Conservation (phyloP, 208 protist species). For the Wallacemonas collosoma region DNA sequence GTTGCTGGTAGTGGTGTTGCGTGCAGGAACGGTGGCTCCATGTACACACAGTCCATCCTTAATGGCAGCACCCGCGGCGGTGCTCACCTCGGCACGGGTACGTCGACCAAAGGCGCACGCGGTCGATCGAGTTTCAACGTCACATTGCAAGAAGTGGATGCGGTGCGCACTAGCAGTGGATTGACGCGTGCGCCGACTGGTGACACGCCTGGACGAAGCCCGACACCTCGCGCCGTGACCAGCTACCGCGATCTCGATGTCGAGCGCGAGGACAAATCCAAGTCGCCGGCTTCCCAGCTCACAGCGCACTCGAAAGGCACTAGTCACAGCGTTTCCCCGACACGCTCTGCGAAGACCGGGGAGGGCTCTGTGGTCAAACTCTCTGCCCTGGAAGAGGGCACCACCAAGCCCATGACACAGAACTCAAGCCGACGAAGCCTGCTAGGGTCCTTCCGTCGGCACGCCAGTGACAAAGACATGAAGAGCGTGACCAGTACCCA, state of each 20-base stretch:
- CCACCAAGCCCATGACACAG: background rate
- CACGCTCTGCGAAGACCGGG: background rate
- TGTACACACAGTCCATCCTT: background rate
- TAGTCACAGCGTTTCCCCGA: background rate
- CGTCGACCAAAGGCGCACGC: no score
- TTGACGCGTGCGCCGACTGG: no score
- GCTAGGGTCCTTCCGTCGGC: background rate
- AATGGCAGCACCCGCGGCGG: background rate
- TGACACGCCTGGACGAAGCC: no score
- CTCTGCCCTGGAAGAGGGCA: slow-evolving; percentile 11
- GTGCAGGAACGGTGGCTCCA: background rate
- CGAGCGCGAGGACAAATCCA: background rate
- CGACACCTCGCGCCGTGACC: background rate
- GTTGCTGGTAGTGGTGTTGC: background rate
- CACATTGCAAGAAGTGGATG: no score
- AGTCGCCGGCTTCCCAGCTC: background rate
- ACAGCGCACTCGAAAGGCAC: background rate
- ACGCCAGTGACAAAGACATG: slow-evolving; percentile 3
- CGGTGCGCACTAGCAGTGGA: no score
- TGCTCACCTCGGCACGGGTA: background rate
- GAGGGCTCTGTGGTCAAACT: background rate
- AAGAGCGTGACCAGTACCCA: slow-evolving; percentile 3
- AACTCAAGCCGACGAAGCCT: background rate
- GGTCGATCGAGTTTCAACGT: no score
- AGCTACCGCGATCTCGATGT: background rate